Evolutionary conservation across 2,329 filamentous ascomycete species (phyloP).

Genomic region (Phoma sp.): DNA sequence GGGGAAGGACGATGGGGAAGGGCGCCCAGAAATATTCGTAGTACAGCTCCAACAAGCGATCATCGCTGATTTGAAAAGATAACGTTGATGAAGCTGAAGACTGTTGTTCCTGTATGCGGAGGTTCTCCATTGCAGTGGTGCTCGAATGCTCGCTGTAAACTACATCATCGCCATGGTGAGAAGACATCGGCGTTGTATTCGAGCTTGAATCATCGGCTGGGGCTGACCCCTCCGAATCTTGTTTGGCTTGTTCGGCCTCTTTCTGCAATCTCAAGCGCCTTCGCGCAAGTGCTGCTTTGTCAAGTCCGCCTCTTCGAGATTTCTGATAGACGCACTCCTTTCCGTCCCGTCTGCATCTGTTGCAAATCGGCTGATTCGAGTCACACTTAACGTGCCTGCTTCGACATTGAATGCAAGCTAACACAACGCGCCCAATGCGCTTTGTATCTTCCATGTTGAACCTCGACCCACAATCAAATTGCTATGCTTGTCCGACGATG

Average conservation of each 20-base stretch:
- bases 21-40: conserved; percentile 59
- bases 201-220: background rate
- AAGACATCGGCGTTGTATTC: conserved; percentile 2
- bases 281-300: conserved; percentile 42
- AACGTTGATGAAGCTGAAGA: conserved; percentile 5
- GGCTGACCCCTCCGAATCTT: background rate
- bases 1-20: conserved; percentile 63
- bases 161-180: conserved; percentile 2
- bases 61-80: conserved; percentile 34
- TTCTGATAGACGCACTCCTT: conserved; percentile 46
- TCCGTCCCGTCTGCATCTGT: conserved; percentile 41
- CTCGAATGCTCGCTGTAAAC: background rate
- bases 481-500: background rate
- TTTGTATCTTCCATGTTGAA: conserved; percentile 34
- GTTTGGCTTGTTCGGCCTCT: conserved; percentile 28
- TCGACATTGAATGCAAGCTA: conserved; percentile 46
- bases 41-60: conserved; percentile 41
- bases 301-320: conserved; percentile 44
- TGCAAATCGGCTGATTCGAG: conserved; percentile 40
- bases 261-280: conserved; percentile 37
- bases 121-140: conserved; percentile 3
- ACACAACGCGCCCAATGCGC: conserved; percentile 37
- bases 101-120: conserved; percentile 10
- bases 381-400: conserved; percentile 46
- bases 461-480: background rate